phyloP scores from a whole-genome alignment of 805 yeast species.

The Hanseniaspora taiwanica region DNA sequence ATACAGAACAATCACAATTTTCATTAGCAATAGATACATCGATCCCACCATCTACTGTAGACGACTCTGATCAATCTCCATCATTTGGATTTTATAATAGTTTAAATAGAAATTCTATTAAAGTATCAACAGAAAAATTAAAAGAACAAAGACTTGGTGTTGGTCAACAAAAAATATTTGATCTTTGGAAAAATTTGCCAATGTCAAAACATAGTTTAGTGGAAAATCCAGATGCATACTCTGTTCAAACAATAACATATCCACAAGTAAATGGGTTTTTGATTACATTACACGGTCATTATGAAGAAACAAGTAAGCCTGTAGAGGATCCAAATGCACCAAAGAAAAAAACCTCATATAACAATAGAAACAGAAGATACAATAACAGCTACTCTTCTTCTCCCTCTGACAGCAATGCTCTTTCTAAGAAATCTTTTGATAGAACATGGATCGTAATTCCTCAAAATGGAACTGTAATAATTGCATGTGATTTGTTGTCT shows the following conservation, averaged over 20 bases:
- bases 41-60: slow-evolving; percentile 37
- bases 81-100: slow-evolving; percentile 58
- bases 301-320: slow-evolving; percentile 54
- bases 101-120: slow-evolving; percentile 54
- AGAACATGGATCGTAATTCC: slow-evolving; percentile 68
- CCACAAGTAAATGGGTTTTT: slow-evolving; percentile 66
- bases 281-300: slow-evolving; percentile 74
- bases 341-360: slow-evolving; percentile 16
- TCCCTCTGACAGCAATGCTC: slow-evolving; percentile 20
- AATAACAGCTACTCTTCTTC: slow-evolving; percentile 17
- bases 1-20: slow-evolving; percentile 75
- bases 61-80: slow-evolving; percentile 23
- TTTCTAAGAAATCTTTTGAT: slow-evolving; percentile 68
- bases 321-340: slow-evolving; percentile 21
- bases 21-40: slow-evolving; percentile 65
- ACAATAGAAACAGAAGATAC: slow-evolving; percentile 11
- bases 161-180: slow-evolving; percentile 58
- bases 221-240: slow-evolving; percentile 48
- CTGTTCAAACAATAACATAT: slow-evolving; percentile 66
- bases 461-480: slow-evolving; percentile 57
- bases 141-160: slow-evolving; percentile 45
- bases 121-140: slow-evolving; percentile 40
- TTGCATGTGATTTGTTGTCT: slow-evolving; percentile 74
- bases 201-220: slow-evolving; percentile 58
- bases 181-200: slow-evolving; percentile 59